These are phyloP conservation scores for Trypanosoma avium DNA, from an alignment of 208 protist species.

Conservation along the genomic window DNA sequence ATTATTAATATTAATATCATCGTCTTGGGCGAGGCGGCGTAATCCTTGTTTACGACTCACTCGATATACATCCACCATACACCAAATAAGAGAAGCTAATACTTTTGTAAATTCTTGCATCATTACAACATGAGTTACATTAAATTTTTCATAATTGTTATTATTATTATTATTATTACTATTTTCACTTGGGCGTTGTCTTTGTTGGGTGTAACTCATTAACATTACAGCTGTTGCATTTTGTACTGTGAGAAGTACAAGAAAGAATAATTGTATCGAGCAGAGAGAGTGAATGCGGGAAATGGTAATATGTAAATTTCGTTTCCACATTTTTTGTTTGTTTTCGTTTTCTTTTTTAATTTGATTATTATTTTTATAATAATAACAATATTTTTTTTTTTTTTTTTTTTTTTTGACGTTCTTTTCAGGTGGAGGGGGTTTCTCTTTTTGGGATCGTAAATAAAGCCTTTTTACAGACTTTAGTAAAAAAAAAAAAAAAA, in stretches of 20 bases:
- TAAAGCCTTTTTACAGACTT: too few species aligned
- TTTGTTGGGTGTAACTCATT: conserved; percentile 28
- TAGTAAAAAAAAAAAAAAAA: conserved; percentile 7
- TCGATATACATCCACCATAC: conserved; percentile 8
- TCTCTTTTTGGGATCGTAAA: too few species aligned
- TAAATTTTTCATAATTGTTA: neutral
- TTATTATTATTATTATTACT: too few species aligned
- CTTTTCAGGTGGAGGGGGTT: too few species aligned
- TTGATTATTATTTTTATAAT: conserved; percentile 12
- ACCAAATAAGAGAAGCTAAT: conserved; percentile 17
- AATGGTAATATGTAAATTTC: neutral
- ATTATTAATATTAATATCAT: too few species aligned
- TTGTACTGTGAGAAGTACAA: conserved; percentile 17
- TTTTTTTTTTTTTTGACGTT: too few species aligned
- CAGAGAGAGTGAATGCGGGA: neutral
- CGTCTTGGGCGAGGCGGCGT: too few species aligned
- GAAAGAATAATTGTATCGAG: conserved; percentile 14
- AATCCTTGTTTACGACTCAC: neutral
- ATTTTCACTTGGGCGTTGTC: neutral
- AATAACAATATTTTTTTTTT: neutral
- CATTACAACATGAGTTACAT: conserved; percentile 18
- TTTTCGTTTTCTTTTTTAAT: too few species aligned
- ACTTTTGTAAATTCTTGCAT: conserved; percentile 23
- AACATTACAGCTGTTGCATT: conserved; percentile 29
- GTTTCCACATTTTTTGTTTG: neutral